Percentiles rank a stretch among this genome's conserved stretches.
Conservation (phyloP, 2,329 filamentous ascomycete genomes). For the Alternaria solani region DNA sequence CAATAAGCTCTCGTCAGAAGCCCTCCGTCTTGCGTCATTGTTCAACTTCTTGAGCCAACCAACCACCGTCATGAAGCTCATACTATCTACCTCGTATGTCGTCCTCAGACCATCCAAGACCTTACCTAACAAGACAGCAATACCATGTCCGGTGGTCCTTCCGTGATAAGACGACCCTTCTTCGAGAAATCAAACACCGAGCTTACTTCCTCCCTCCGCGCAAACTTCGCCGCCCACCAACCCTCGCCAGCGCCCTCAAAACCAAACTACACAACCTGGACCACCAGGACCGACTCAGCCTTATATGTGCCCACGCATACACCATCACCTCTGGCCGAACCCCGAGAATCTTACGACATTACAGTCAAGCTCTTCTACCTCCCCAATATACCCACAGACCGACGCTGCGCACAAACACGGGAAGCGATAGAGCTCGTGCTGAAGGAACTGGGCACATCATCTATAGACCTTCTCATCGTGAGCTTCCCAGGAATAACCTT, state of each 20-base stretch:
- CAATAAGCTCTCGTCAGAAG: neutral
- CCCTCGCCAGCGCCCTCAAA: conserved; percentile 59
- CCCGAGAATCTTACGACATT: conserved; percentile 86
- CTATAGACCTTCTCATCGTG: conserved; percentile 87
- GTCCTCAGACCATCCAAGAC: neutral
- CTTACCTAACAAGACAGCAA: conserved; percentile 70
- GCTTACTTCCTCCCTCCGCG: conserved; percentile 84
- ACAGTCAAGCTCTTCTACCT: conserved; percentile 96
- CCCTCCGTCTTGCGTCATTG: neutral
- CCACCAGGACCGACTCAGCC: conserved; percentile 58
- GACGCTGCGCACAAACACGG: conserved; percentile 73
- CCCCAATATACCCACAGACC: conserved; percentile 69
- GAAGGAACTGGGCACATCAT: conserved; percentile 77
- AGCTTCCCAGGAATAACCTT: conserved; percentile 95
- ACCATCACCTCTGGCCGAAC: conserved; percentile 76
- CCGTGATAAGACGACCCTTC: conserved; percentile 80
- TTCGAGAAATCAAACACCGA: conserved; percentile 90
- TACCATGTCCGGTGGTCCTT: conserved; percentile 83
- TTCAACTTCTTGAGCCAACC: neutral
- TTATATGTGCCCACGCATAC: conserved; percentile 81
- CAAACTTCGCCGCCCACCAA: conserved; percentile 80
- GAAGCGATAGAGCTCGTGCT: conserved; percentile 83
- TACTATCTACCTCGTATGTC: conserved; percentile 84
- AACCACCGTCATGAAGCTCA: conserved; percentile 72
- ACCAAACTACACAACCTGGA: conserved; percentile 69